Percentiles rank a stretch among this genome's conserved stretches.
Conservation (phyloP, 169 alveolate species). For the Plasmodium gonderi region DNA sequence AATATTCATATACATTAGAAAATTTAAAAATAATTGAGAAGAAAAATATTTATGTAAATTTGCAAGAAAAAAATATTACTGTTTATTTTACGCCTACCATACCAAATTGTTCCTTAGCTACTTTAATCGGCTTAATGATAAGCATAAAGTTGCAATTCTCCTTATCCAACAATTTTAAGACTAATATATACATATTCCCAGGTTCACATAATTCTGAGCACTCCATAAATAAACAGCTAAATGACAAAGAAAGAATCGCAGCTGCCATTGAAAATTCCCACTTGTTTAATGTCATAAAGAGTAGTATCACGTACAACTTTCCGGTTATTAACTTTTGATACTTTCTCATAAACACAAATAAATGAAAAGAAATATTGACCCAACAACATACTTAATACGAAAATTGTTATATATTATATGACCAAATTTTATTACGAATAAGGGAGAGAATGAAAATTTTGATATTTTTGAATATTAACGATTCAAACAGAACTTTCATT, state of each 20-base stretch:
- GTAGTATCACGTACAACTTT: constrained; percentile 42
- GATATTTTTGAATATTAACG: too few relatives aligned
- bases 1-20: constrained; percentile 97
- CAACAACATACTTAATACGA: not conserved
- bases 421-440: not conserved
- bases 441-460: too few relatives aligned
- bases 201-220: constrained; percentile 93
- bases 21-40: constrained; percentile 93
- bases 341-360: not conserved
- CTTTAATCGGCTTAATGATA: constrained; percentile 96
- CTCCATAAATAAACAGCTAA: constrained; percentile 94
- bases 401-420: not conserved
- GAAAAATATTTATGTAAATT: constrained; percentile 89
- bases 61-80: constrained; percentile 82
- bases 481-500: not conserved
- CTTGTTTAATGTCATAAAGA: constrained; percentile 85
- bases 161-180: constrained; percentile 90
- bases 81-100: constrained; percentile 97
- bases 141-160: constrained; percentile 93
- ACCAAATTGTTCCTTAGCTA: constrained; percentile 96
- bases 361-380: not conserved
- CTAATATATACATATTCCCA: constrained; percentile 72
- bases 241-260: constrained; percentile 97
- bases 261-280: constrained; percentile 96
- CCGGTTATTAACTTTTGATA: constrained; percentile 38